Base-by-base conservation (phyloP, 495 filamentous ascomycete genomes). In the Evansstolkia leycettana region DNA sequence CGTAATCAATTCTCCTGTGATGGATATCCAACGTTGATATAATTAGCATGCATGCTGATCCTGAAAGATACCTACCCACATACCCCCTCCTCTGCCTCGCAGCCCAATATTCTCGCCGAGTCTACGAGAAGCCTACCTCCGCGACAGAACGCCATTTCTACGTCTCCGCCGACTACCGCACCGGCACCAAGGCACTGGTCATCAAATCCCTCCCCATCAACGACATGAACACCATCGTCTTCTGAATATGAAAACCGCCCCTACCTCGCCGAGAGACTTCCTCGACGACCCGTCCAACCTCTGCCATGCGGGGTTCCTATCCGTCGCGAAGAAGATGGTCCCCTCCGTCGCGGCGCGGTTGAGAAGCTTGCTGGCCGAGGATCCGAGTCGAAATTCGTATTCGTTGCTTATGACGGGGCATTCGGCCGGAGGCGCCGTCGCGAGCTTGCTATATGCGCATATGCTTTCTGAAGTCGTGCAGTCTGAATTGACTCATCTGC, bases 151-250 rank as follows among this genome's bases (percentile, higher is more conserved):
- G n/a, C n/a, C n/a, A n/a, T n/a, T n/a, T n/a, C n/a, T 80, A 80
- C 43, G 62, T 86, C 18, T 60, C 74, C 10, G 72, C 78, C 1
- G 73, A 87, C 46, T 83, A 73, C 73, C 68, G 61, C 16, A 64
- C 68, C 0, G 82, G 82, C 11, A 80, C 82, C 14, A 90, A 90
- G 51, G 80, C 83, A 14, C 86, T 86, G 80, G 73, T 84, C 17
- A 75, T 90, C 52, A 86, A 85, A 41, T 78, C 76, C 0, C 58
- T 85, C 8, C 73, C 80, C 3, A 70, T 84, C 45, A 81, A 88
- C 47, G 67, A 83, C 44, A 72, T 77, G 61, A 75, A 84, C 47
- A 77, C 75, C 10, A 74, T 89, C 28, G 76, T 88, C 15, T 80
- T 89, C 45, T 88, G 6, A 92, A 92, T 48, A 64, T 85, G 4